Percentiles rank a stretch among this genome's conserved stretches.
These are phyloP conservation scores for Salinomyces thailandicus DNA, from an alignment of 2,329 filamentous ascomycete species.

Conservation along the genomic window DNA sequence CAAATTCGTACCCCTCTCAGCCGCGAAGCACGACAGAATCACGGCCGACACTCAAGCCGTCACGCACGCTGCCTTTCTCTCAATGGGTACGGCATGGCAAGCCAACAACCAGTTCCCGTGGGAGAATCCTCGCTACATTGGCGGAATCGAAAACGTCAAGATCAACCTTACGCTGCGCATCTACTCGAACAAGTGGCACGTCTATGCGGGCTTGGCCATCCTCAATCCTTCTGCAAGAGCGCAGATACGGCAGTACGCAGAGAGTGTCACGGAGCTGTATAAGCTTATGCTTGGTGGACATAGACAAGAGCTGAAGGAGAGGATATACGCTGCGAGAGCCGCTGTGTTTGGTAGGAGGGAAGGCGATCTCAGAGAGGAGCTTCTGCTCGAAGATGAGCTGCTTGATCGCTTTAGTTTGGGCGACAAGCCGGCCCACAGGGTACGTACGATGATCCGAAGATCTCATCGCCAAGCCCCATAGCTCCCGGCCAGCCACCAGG, in stretches of 20 bases:
- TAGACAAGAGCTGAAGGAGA: slow-evolving; percentile 57
- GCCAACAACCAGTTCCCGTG: slow-evolving; percentile 93
- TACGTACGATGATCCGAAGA: too few relatives aligned
- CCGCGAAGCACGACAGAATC: slow-evolving; percentile 85
- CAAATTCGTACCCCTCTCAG: slow-evolving; percentile 78
- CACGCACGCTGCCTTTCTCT: slow-evolving; percentile 88
- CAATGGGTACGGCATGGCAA: slow-evolving; percentile 97
- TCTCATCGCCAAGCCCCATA: too few relatives aligned
- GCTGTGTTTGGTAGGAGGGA: slow-evolving; percentile 52
- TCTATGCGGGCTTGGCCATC: slow-evolving; percentile 94
- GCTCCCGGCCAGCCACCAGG: too few relatives aligned
- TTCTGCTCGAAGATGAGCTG: slow-evolving; percentile 68
- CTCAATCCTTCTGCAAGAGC: slow-evolving; percentile 84
- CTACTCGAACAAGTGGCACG: slow-evolving; percentile 98
- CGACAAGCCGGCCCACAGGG: slow-evolving; percentile 50
- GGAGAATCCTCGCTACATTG: slow-evolving; percentile 91
- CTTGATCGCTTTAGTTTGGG: slow-evolving; percentile 83
- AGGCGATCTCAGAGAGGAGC: slow-evolving; percentile 41
- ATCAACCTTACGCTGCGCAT: slow-evolving; percentile 97
- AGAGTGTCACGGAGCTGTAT: slow-evolving; percentile 85
- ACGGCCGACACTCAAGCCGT: slow-evolving; percentile 97
- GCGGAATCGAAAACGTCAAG: slow-evolving; percentile 97
- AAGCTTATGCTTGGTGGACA: slow-evolving; percentile 93
- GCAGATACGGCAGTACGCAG: slow-evolving; percentile 90
- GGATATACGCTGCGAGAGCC: slow-evolving; percentile 71